Evolutionary conservation across 805 yeast genomes (phyloP).

Genomic region (Saturnispora saitoi): DNA sequence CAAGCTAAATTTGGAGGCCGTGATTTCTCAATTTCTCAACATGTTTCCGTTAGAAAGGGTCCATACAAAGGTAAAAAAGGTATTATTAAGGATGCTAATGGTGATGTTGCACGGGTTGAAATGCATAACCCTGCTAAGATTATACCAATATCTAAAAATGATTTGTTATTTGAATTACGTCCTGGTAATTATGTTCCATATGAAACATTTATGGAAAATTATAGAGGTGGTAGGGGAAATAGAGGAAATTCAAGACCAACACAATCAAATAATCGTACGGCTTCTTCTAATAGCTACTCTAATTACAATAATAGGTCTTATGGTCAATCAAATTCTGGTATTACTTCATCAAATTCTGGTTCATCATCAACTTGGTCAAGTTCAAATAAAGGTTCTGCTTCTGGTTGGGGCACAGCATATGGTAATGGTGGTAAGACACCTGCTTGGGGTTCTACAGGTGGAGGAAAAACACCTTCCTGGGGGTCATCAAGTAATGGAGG

Average conservation of each 20-base stretch:
- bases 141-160: constrained; percentile 72
- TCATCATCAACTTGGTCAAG: constrained; percentile 2
- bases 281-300: neutral
- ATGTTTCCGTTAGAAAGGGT: constrained; percentile 81
- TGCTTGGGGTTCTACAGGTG: constrained; percentile 25
- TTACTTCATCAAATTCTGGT: neutral
- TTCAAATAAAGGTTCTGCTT: neutral
- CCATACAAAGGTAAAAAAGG: constrained; percentile 94
- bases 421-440: constrained; percentile 21
- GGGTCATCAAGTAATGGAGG: constrained; percentile 18
- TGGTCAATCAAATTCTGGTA: neutral
- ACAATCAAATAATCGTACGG: neutral
- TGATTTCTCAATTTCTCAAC: constrained; percentile 72
- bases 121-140: constrained; percentile 87
- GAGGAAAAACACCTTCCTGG: constrained; percentile 52
- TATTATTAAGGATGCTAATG: constrained; percentile 88
- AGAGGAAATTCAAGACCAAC: constrained; percentile 3
- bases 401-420: constrained; percentile 23
- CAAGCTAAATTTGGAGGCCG: constrained; percentile 59
- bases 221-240: constrained; percentile 27
- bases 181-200: constrained; percentile 69
- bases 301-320: constrained; percentile 1
- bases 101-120: constrained; percentile 84
- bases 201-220: constrained; percentile 56
- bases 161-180: constrained; percentile 60